Evolutionary conservation across 129 eudicot genomes (phyloP).

Genomic region (Lactuca saligna): DNA sequence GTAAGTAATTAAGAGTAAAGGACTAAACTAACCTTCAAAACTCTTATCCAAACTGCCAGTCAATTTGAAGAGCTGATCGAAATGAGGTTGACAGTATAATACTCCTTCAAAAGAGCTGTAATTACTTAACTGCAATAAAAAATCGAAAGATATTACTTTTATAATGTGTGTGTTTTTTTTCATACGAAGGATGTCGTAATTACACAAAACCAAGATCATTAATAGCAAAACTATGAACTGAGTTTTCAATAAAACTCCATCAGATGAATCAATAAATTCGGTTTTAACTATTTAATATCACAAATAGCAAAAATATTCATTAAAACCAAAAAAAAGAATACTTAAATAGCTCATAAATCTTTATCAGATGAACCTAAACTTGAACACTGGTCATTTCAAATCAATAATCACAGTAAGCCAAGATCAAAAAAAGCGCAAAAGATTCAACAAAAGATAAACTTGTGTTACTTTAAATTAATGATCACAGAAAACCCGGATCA

Average conservation of each 20-base stretch:
- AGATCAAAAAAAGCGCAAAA: conserved; percentile 5
- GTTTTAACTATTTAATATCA: conserved; percentile 6
- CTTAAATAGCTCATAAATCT: conserved; percentile 6
- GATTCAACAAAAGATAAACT: background rate
- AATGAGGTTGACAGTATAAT: conserved; percentile 76
- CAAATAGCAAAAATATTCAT: background rate
- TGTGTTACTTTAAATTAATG: background rate
- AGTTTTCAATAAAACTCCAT: background rate
- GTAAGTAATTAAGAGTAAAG: background rate
- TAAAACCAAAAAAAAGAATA: background rate
- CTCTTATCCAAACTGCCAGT: conserved; percentile 82
- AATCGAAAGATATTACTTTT: background rate
- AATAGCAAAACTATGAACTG: conserved; percentile 1
- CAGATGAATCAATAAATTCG: background rate
- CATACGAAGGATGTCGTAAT: background rate
- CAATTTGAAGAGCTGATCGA: conserved; percentile 72
- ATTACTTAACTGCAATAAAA: conserved; percentile 60
- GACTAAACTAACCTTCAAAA: conserved; percentile 53
- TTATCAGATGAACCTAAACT: background rate
- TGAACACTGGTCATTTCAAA: background rate
- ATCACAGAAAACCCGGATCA: conserved; percentile 2
- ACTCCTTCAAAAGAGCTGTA: conserved; percentile 78
- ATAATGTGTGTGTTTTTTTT: background rate
- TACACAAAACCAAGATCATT: background rate
- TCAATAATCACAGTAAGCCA: background rate